Conservation (phyloP, 176 grass and related monocot genomes). For the Juncus effusus region DNA sequence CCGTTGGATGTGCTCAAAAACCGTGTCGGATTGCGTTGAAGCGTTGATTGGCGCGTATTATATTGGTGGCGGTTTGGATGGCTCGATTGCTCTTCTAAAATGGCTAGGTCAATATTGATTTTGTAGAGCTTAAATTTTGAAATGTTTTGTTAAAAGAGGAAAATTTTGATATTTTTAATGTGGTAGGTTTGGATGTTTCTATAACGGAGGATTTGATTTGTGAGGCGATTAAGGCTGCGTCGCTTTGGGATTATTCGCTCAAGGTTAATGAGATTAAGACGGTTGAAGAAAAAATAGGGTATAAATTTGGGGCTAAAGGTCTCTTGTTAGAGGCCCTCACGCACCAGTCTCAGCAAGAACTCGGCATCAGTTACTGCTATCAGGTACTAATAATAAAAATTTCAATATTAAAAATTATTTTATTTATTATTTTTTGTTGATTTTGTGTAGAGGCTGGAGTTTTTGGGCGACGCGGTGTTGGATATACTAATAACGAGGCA, state of each 20-base stretch:
- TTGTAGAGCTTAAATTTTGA: too few species aligned
- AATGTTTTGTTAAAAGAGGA: background rate
- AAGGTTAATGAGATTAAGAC: conserved; percentile 53
- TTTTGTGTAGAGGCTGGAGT: conserved; percentile 71
- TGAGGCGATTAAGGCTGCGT: conserved; percentile 47
- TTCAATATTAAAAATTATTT: background rate
- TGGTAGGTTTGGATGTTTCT: conserved; percentile 39
- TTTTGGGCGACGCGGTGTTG: conserved; percentile 86
- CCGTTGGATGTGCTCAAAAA: conserved; percentile 95
- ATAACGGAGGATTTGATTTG: conserved; percentile 49
- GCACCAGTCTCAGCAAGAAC: conserved; percentile 74
- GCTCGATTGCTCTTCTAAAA: conserved; percentile 61
- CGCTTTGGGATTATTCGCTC: conserved; percentile 43
- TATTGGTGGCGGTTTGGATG: conserved; percentile 63
- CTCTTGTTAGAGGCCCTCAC: conserved; percentile 76
- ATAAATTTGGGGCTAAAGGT: conserved; percentile 57
- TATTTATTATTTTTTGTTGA: conserved; percentile 10
- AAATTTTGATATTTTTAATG: background rate
- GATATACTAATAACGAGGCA: conserved; percentile 75
- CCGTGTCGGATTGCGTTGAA: conserved; percentile 87
- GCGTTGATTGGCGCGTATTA: conserved; percentile 92
- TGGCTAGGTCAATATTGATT: conserved; percentile 41
- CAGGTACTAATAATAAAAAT: conserved; percentile 34
- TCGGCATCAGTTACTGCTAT: conserved; percentile 57
- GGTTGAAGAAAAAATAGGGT: conserved; percentile 72